A percentile compares a stretch with the other conserved stretches of the same genome.
phyloP scores from a whole-genome alignment of 2,329 filamentous ascomycete genomes.

The Penicillium sp. region DNA sequence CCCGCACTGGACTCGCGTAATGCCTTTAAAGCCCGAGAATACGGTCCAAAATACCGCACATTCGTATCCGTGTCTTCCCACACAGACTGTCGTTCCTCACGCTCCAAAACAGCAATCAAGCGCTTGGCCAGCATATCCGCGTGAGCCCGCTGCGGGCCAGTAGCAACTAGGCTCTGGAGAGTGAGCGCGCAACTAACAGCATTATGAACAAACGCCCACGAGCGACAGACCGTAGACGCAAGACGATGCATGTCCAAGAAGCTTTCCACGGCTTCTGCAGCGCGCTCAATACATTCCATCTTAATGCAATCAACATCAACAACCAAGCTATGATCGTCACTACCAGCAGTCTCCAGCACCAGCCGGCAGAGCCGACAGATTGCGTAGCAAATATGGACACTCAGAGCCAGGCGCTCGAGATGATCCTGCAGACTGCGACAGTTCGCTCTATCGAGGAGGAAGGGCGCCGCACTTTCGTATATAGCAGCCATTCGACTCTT shows the following conservation, averaged over 20 bases:
- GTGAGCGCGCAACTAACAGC: slow-evolving; percentile 24
- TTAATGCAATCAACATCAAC: not conserved
- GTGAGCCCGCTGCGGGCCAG: not conserved
- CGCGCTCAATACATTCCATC: not conserved
- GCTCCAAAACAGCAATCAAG: not conserved
- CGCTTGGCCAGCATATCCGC: not conserved
- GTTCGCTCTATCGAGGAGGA: slow-evolving; percentile 5
- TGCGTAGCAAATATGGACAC: slow-evolving; percentile 19
- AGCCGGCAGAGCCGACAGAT: slow-evolving; percentile 18
- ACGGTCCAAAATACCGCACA: not conserved
- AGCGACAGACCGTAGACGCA: slow-evolving; percentile 17
- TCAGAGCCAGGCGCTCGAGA: slow-evolving; percentile 20
- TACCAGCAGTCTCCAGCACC: slow-evolving; percentile 6
- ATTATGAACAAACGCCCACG: slow-evolving; percentile 26
- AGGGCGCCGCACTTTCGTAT: not conserved
- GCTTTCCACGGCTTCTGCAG: slow-evolving; percentile 10
- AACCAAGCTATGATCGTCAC: not conserved
- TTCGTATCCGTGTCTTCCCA: not conserved
- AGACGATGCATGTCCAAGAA: slow-evolving; percentile 22
- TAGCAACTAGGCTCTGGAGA: not conserved
- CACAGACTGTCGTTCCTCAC: not conserved
- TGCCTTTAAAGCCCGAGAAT: not conserved
- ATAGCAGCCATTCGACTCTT: not conserved
- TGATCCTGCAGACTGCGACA: slow-evolving; percentile 12
- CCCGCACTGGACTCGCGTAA: not conserved